Evolutionary conservation across 441 rosid genomes (phyloP).

Genomic region (Pelargonium fulgidum): DNA sequence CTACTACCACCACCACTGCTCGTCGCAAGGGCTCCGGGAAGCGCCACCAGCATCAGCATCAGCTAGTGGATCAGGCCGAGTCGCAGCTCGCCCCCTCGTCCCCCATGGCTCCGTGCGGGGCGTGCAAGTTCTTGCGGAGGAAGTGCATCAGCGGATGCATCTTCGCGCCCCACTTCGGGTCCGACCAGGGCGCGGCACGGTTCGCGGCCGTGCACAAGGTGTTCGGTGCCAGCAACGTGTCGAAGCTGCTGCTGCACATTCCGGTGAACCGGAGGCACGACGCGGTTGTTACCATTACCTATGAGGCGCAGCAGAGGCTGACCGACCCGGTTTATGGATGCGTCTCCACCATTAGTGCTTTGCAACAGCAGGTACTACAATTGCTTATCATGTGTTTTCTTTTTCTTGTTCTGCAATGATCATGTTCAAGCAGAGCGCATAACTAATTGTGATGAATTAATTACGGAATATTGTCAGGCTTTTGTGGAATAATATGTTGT

Average conservation of each 20-base stretch:
- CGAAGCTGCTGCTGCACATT: constrained; percentile 68
- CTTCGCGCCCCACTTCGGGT: constrained; percentile 76
- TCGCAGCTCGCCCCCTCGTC: background rate
- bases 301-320: constrained; percentile 90
- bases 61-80: too few relatives aligned
- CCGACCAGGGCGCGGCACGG: constrained; percentile 83
- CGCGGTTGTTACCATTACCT: constrained; percentile 74
- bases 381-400: background rate
- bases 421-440: too few relatives aligned
- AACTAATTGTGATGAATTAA: too few relatives aligned
- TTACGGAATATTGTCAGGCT: too few relatives aligned
- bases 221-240: constrained; percentile 86
- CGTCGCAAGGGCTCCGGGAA: constrained; percentile 41
- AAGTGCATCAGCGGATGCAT: constrained; percentile 76
- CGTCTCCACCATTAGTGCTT: constrained; percentile 75
- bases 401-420: too few relatives aligned
- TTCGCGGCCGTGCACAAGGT: constrained; percentile 92
- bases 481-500: background rate
- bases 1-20: constrained; percentile 20
- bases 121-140: constrained; percentile 84
- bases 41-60: constrained; percentile 19
- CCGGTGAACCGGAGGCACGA: constrained; percentile 75
- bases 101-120: constrained; percentile 65
- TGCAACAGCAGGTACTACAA: constrained; percentile 71
- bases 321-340: constrained; percentile 91